These are phyloP conservation scores for Lactuca sativa DNA, from an alignment of 129 eudicot species.

Conservation along the genomic window DNA sequence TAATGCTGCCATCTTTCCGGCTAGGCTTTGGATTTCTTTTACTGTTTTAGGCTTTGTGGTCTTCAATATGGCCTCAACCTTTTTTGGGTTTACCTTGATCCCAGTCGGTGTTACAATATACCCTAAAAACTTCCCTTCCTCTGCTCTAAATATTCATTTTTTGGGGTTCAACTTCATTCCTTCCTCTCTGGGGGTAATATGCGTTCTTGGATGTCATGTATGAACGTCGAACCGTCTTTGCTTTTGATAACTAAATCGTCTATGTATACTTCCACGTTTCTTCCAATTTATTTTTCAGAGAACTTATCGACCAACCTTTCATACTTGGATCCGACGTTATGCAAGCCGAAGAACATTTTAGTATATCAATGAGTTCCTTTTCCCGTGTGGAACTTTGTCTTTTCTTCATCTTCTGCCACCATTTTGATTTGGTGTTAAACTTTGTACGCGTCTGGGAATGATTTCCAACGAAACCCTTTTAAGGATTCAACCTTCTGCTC, in stretches of 20 bases:
- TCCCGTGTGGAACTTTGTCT: background rate
- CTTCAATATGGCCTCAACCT: background rate
- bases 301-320: background rate
- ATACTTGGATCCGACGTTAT: background rate
- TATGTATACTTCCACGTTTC: background rate
- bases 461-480: background rate
- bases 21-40: no score
- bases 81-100: conserved; percentile 6
- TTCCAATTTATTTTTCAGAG: background rate
- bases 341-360: background rate
- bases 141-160: no score
- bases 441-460: background rate
- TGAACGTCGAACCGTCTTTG: background rate
- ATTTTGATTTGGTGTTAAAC: conserved; percentile 3
- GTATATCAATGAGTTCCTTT: background rate
- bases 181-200: no score
- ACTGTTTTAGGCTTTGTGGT: background rate
- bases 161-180: no score
- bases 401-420: background rate
- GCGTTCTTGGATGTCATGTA: no score
- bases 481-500: background rate
- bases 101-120: background rate
- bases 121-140: no score
- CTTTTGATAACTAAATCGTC: conserved; percentile 7
- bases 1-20: no score